phyloP scores from a whole-genome alignment of 371 early-diverging fungal species.

The Coemansia sp. region DNA sequence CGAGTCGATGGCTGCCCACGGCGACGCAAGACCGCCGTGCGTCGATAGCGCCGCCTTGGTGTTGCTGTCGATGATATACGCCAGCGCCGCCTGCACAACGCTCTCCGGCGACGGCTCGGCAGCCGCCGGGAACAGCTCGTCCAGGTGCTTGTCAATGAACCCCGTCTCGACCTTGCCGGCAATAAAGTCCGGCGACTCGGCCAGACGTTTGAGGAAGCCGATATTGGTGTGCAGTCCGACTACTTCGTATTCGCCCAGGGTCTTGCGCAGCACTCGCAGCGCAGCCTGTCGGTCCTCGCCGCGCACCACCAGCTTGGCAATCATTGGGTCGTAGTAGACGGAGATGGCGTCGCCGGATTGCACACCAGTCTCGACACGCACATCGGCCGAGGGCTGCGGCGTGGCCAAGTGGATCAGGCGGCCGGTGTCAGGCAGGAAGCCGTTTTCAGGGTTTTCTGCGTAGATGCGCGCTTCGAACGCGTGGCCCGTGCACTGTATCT shows the following conservation, averaged over 20 bases:
- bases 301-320: slow-evolving; percentile 90
- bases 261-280: slow-evolving; percentile 73
- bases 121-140: slow-evolving; percentile 63
- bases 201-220: slow-evolving; percentile 78
- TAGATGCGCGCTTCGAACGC: slow-evolving; percentile 98
- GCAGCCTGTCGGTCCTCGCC: slow-evolving; percentile 85
- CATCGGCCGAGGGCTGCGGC: slow-evolving; percentile 59
- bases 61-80: slow-evolving; percentile 54
- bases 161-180: slow-evolving; percentile 92
- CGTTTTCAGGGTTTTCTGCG: slow-evolving; percentile 92
- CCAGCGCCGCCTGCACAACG: slow-evolving; percentile 73
- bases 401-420: slow-evolving; percentile 74
- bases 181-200: slow-evolving; percentile 80
- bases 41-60: slow-evolving; percentile 7
- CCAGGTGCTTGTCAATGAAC: slow-evolving; percentile 80
- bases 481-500: slow-evolving; percentile 75
- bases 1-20: slow-evolving; percentile 59
- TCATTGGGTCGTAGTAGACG: slow-evolving; percentile 97
- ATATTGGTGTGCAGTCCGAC: slow-evolving; percentile 93
- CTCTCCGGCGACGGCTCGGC: slow-evolving; percentile 53
- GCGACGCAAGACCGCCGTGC: slow-evolving; percentile 56
- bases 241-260: slow-evolving; percentile 77
- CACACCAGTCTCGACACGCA: slow-evolving; percentile 93
- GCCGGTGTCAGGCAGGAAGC: slow-evolving; percentile 95
- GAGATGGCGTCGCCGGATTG: slow-evolving; percentile 87